Base-by-base conservation (phyloP, 352 stramenopile species). In the Phytophthora brassicae region DNA sequence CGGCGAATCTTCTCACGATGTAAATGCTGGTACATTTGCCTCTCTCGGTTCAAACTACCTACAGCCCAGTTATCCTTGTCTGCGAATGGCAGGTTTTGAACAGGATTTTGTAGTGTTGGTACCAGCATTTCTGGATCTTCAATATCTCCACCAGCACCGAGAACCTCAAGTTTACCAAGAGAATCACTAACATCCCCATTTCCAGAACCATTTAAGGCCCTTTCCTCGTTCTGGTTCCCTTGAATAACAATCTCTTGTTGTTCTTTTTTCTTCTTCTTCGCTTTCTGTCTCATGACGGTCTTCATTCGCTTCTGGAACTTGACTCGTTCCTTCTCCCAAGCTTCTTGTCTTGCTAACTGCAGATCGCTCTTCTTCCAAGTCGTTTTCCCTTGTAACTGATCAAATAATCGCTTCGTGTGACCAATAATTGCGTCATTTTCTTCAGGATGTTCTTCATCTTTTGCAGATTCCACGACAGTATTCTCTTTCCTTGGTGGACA, bases 51-150 rank as follows among this genome's bases (percentile, higher is more conserved):
- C 33, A 91, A 51, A 56, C 82, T 89, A 0, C 84, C 81, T 14
- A 94, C 75, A 4, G 64, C 74, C 84, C 84, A 94, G 51, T 94
- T 92, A 60, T 90, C 82, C 49, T 92, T 94, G 68, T 92, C 83
- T 3, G 74, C 68, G 17, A 87, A 94, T 2, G 79, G 75, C 16
- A 91, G 45, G 0, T 80, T 62, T 16, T 88, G 68, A 3, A 69
- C 61, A 0, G 66, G 62, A n/a, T 77, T 72, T 38, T 81, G 72
- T 2, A 89, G 48, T 0, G 56, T 69, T 8, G 81, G 75, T 16
- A 87, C 47, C 5, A 88, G 39, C 48, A 66, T 48, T 8, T 29
- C 42, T 17, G 60, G 23, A 19, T 69, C 54, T 2, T 60, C 57
- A 38, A 41, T 53, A 23, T 62, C 59, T 48, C 47, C 59, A 35